Evolutionary conservation across 2,329 filamentous ascomycete species (phyloP).

Genomic region (Fusarium papillatum): DNA sequence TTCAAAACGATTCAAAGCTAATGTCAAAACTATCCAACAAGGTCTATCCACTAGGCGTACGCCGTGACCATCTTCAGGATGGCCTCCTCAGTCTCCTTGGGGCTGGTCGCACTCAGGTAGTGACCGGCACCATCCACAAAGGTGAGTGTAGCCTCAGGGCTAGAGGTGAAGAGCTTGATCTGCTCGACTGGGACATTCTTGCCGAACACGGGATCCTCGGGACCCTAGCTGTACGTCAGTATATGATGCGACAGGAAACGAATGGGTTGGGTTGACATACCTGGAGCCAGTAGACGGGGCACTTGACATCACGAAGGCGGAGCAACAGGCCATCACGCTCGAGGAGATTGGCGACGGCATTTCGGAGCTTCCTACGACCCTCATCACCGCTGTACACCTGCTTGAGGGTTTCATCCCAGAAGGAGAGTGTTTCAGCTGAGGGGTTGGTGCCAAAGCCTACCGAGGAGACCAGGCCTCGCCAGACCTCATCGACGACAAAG

Average conservation of each 20-base stretch:
- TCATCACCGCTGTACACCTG: conserved; percentile 63
- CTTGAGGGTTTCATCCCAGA: conserved; percentile 62
- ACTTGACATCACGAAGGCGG: conserved; percentile 61
- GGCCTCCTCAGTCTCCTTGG: conserved; percentile 58
- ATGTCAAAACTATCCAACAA: not conserved
- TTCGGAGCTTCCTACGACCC: conserved; percentile 61
- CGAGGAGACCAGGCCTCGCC: conserved; percentile 58
- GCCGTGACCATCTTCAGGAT: conserved; percentile 58
- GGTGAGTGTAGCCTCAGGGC: conserved; percentile 58
- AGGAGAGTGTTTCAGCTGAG: conserved; percentile 51
- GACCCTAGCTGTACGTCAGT: conserved; percentile 52
- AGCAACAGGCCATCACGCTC: conserved; percentile 62
- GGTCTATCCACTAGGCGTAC: conserved; percentile 48
- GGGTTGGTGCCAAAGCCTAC: conserved; percentile 61
- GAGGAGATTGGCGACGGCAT: conserved; percentile 59
- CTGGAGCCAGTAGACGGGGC: conserved; percentile 67
- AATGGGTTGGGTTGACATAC: conserved; percentile 45
- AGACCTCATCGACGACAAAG: conserved; percentile 62
- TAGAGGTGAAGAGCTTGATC: conserved; percentile 63
- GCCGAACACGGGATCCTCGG: conserved; percentile 59
- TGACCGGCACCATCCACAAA: conserved; percentile 61
- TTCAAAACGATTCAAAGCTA: not conserved
- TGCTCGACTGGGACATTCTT: conserved; percentile 58
- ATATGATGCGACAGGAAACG: not conserved
- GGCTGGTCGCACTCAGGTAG: conserved; percentile 63